These are phyloP conservation scores for Dendrothele bispora DNA, from an alignment of 768 basidiomycete species.

Conservation along the genomic window DNA sequence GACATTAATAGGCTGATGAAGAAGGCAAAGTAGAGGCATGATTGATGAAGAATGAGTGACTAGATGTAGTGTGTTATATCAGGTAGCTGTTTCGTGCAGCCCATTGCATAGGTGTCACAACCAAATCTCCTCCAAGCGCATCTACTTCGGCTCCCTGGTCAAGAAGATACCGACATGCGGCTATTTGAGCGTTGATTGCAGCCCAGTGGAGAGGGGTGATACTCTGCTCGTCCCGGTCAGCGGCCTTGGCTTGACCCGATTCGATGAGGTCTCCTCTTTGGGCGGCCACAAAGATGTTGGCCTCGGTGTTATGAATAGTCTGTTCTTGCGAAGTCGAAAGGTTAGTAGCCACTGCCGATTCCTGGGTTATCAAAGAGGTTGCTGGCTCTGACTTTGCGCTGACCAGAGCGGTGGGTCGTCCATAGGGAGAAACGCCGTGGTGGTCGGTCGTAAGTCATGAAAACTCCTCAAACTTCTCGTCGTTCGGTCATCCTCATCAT, in stretches of 20 bases:
- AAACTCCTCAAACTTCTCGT: too few species aligned
- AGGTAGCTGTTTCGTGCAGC: conserved; percentile 96
- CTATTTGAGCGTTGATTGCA: conserved; percentile 93
- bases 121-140: conserved; percentile 89
- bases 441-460: too few species aligned
- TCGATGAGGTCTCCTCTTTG: conserved; percentile 86
- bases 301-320: too few species aligned
- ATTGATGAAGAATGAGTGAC: conserved; percentile 93
- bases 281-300: conserved; percentile 85
- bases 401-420: too few species aligned
- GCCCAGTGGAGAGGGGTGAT: conserved; percentile 99
- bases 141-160: conserved; percentile 96
- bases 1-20: conserved; percentile 91
- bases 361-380: too few species aligned
- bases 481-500: too few species aligned
- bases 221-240: conserved; percentile 85
- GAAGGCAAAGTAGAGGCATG: conserved; percentile 89
- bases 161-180: conserved; percentile 81
- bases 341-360: too few species aligned
- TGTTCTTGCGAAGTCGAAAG: too few species aligned
- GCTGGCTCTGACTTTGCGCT: too few species aligned
- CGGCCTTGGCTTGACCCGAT: conserved; percentile 67
- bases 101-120: conserved; percentile 97
- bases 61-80: conserved; percentile 94
- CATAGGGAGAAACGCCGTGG: too few species aligned